Evolutionary conservation across 495 filamentous ascomycete genomes (phyloP), one percentile per base, ranked within the genome.

Genomic region (Aspergillus nanangensis): DNA sequence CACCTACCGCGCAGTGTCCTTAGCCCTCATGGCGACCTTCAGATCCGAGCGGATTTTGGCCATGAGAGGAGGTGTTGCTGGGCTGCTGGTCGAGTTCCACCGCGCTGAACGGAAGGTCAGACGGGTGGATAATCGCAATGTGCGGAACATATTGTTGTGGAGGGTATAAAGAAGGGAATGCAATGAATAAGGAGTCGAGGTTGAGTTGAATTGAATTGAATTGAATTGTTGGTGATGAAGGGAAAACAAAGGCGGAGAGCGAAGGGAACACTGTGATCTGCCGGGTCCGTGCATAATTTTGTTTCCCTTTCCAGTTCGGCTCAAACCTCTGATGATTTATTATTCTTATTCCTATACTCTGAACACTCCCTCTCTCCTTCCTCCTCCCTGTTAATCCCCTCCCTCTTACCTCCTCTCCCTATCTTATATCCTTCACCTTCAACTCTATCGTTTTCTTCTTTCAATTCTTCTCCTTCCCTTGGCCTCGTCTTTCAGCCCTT

Each of bases 11-110:
- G 65, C 54, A 18, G 61, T 76, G 49, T 85, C 78, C 60, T 83
- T 84, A 1, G 74, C 73, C 56, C 75, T 66, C 77, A 85, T 78
- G 14, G 81, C 81, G 25, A 52, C 70, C 59, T 83, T 84, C 19
- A 85, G 62, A 57, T 84, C 81, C 37, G 63, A 52, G 31, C 78
- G 71, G 35, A 85, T 52, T 41, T 74, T 78, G 34, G 58, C 58
- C 58, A 79, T 66, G 54, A 79, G 50, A 7, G 72, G 69, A 31
- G 75, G 73, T 44, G 60, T 27, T 48, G 61, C 41, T 52, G 74
- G 55, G 60, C 60, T 48, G 41, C 66, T 48, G 25, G 71, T 63
- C 21, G 71, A 73, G 45, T 61, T 71, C 64, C 68, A 70, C 48
- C 69, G 62, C 23, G 67, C 56, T 32, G 57, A 55, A 41, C 60